A percentile compares a stretch with the other conserved stretches of the same genome.
Evolutionary conservation across 331 rosid species (phyloP).

Genomic region (Malus hybrid): DNA sequence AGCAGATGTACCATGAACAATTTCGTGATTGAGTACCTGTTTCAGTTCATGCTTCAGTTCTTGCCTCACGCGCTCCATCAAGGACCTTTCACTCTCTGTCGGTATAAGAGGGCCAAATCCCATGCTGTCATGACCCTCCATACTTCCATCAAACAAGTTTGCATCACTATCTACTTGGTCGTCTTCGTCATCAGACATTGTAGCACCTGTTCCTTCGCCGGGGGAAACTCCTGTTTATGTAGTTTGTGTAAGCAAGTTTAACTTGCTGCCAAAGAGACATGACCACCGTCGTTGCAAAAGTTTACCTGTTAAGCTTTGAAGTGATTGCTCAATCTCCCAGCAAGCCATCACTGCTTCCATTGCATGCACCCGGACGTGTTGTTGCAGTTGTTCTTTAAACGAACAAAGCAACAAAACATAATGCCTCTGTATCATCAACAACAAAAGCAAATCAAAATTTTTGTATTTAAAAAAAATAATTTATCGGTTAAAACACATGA

Average conservation of each 20-base stretch:
- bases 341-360: constrained; percentile 99
- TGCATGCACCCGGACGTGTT: constrained; percentile 95
- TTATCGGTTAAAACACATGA: too few relatives aligned
- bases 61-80: constrained; percentile 97
- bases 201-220: constrained; percentile 95
- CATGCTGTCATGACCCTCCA: constrained; percentile 74
- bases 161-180: constrained; percentile 85
- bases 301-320: constrained; percentile 91
- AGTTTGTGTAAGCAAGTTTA: constrained; percentile 1
- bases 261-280: not conserved
- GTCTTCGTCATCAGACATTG: constrained; percentile 95
- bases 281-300: not conserved
- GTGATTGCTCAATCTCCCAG: constrained; percentile 98
- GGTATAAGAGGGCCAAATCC: constrained; percentile 97
- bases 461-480: too few relatives aligned
- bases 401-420: constrained; percentile 95
- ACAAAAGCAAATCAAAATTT: constrained; percentile 11
- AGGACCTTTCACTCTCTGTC: constrained; percentile 91
- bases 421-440: constrained; percentile 58
- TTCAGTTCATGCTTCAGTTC: constrained; percentile 88
- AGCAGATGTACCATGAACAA: not conserved
- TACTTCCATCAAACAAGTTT: constrained; percentile 67
- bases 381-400: constrained; percentile 95
- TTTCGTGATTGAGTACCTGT: constrained; percentile 35
- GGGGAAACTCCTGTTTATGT: constrained; percentile 76